Evolutionary conservation across 2,329 filamentous ascomycete species (phyloP).

Genomic region (Didymella glomerata): DNA sequence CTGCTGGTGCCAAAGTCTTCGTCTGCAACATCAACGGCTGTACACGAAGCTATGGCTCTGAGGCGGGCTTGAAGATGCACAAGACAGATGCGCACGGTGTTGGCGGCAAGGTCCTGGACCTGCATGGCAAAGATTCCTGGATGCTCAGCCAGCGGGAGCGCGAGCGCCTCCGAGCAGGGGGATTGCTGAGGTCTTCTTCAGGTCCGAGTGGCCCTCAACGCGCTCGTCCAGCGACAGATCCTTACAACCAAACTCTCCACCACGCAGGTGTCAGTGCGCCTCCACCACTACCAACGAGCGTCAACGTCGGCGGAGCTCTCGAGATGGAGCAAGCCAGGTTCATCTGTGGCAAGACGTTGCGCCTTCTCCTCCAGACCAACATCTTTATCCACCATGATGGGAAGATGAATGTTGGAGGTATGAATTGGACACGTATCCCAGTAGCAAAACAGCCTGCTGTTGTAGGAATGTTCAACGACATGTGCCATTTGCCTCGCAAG

Average conservation of each 20-base stretch:
- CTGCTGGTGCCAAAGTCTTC: slow-evolving; percentile 4
- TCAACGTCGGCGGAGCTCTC: slow-evolving; percentile 23
- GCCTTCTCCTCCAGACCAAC: slow-evolving; percentile 40
- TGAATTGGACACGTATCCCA: slow-evolving; percentile 39
- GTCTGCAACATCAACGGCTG: slow-evolving; percentile 28
- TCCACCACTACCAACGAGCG: slow-evolving; percentile 1
- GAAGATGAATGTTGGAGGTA: slow-evolving; percentile 34
- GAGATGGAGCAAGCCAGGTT: slow-evolving; percentile 40
- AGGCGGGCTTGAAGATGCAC: slow-evolving; percentile 33
- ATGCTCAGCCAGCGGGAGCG: slow-evolving; percentile 32
- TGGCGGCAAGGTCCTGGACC: slow-evolving; percentile 32
- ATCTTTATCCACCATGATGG: slow-evolving; percentile 40
- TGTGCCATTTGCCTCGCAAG: slow-evolving; percentile 40
- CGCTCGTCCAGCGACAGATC: background rate
- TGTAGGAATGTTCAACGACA: slow-evolving; percentile 31
- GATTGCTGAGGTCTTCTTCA: slow-evolving; percentile 18
- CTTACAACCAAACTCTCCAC: background rate
- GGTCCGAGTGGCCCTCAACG: slow-evolving; percentile 3
- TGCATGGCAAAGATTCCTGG: slow-evolving; percentile 33
- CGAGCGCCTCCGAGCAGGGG: slow-evolving; percentile 27
- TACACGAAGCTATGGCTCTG: slow-evolving; percentile 28
- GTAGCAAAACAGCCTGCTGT: slow-evolving; percentile 32
- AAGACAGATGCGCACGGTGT: slow-evolving; percentile 33
- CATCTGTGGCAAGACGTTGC: slow-evolving; percentile 37
- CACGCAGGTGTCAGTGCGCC: background rate